Evolutionary conservation across 495 filamentous ascomycete species (phyloP), one percentile per base, ranked within the genome.

Genomic region (Aspergillus conjunctus): DNA sequence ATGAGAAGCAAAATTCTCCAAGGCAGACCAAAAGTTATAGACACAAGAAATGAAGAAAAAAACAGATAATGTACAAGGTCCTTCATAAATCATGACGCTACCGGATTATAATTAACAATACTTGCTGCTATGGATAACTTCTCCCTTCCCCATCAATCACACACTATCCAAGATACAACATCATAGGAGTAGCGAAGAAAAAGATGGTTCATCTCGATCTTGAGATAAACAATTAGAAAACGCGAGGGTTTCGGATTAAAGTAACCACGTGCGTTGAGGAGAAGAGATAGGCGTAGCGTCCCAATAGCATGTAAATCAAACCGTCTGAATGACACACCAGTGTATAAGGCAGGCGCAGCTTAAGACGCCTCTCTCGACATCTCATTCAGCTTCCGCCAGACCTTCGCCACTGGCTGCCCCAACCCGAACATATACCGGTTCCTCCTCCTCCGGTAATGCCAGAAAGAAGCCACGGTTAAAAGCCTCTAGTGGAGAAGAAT

Each of bases 31-130:
- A 43, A 43, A 43, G 39, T 6, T 43, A 43, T 43, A 43, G 39
- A 43, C 39, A 43, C 4, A 43, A 43, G 39, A 43, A 43, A 17
- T 33, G 22, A 62, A 31, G 46, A 61, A 46, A 17, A 62, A 61
- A 34, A n/a, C 44, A 32, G 11, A 61, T 61, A 61, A 49, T 56
- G 48, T 56, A 59, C 57, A 59, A 46, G 46, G 55, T 60, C 31
- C 58, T 60, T 66, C 64, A 62, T 66, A 60, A 66, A 60, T 66
- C 64, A 62, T 66, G 61, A 66, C 52, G 51, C 64, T 66, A 59
- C 55, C 64, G 52, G 64, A 60, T 66, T 66, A 66, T 50, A 58
- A 55, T 57, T 65, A 65, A 65, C 26, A 61, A 65, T 65, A 59
- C 39, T 41, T 53, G 54, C 41, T 45, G 54, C 49, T 58, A 49